Base-by-base conservation (phyloP, 352 stramenopile genomes). In the Globisporangium megalacanthum region DNA sequence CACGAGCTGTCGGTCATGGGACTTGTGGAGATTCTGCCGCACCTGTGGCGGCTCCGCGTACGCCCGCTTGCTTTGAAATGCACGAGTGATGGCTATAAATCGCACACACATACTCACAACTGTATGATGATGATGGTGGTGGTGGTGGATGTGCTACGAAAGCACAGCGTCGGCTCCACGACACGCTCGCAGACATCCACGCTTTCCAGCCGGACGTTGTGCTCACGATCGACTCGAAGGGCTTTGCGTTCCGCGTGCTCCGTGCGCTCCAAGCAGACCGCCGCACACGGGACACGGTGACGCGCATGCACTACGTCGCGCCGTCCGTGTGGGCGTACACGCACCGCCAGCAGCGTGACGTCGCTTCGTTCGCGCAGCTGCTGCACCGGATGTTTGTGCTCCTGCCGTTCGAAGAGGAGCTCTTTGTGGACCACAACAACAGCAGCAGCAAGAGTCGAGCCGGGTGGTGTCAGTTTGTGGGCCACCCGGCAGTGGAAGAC, bases 191-290 rank as follows among this genome's bases (percentile, higher is more conserved):
- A 35, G 79, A 88, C 54, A 88, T 92, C 54, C 45, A 69, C 0
- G 51, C 52, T 6, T 81, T 68, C 33, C 56, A 71, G 29, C 82
- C 82, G 11, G 72, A 89, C 35, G 52, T 88, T n/a, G 65, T 92
- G 37, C 69, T 92, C 20, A 85, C 82, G 9, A 87, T 92, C 56
- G 82, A 92, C 66, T 89, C 79, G 9, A 92, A 92, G 54, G 82
- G 79, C 42, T 89, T 92, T 60, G 75, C 66, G 9, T 89, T 90
- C 56, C 74, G 79, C 36, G 71, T 89, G 17, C 60, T 88, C 6
- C 66, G 74, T 22, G 64, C 62, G 25, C 54, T 92, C 9, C 62
- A 75, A n/a, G 53, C 29, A 0, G 62, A 74, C 19, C 54, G 52
- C 3, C 42, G 61, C 49, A 61, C 61, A 3, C 17, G 50, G 1